phyloP scores from a whole-genome alignment of 164 flowering plant genomes.

The Berberis thunbergii region DNA sequence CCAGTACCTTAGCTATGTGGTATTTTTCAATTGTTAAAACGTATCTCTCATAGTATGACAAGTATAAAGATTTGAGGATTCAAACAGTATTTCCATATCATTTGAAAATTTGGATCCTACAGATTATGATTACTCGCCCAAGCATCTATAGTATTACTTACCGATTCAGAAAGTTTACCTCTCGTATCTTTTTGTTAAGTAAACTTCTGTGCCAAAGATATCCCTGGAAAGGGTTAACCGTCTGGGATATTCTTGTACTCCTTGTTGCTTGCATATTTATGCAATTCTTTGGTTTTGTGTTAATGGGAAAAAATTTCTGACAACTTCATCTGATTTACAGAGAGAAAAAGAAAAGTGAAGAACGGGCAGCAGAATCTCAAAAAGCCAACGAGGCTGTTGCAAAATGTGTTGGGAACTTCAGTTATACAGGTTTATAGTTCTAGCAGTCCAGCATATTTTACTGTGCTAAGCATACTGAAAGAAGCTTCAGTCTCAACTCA shows the following conservation, averaged over 20 bases:
- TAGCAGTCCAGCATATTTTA: neutral
- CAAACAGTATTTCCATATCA: too few species aligned
- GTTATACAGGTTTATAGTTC: constrained; percentile 16
- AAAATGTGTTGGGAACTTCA: constrained; percentile 38
- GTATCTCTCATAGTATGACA: too few species aligned
- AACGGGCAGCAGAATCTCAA: constrained; percentile 52
- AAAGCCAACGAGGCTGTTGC: constrained; percentile 66
- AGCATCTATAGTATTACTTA: too few species aligned
- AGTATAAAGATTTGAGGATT: too few species aligned
- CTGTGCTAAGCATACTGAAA: neutral
- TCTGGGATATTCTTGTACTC: neutral
- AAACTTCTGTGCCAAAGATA: too few species aligned
- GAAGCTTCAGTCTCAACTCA: neutral
- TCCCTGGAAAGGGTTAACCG: too few species aligned
- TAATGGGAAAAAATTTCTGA: neutral
- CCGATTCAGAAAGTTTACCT: too few species aligned
- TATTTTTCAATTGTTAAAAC: too few species aligned
- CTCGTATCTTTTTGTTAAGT: too few species aligned
- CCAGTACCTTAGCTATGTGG: too few species aligned
- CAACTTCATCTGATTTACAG: constrained; percentile 29
- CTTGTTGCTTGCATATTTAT: neutral
- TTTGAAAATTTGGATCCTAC: too few species aligned
- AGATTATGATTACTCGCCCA: too few species aligned
- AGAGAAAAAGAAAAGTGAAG: constrained; percentile 82
- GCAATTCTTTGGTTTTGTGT: neutral